Percentiles rank a stretch among this genome's conserved stretches.
These are phyloP conservation scores for Paecilomyces fulvus DNA, from an alignment of 2,329 filamentous ascomycete species.

Conservation along the genomic window DNA sequence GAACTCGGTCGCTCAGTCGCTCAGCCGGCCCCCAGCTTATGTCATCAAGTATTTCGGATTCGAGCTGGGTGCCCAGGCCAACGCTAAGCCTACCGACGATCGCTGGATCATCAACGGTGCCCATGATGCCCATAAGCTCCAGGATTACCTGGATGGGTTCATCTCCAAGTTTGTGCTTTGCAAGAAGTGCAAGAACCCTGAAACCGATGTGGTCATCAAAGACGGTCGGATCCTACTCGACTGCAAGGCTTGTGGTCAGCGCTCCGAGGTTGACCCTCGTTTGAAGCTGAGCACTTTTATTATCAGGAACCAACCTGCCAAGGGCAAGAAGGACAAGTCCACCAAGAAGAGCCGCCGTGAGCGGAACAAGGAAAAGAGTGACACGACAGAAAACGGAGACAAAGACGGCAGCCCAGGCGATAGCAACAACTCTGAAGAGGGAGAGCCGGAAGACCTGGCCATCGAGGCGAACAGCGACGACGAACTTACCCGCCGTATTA, in stretches of 20 bases:
- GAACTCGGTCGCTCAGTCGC: conserved; percentile 81
- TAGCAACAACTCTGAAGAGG: conserved; percentile 55
- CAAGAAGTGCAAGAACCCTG: conserved; percentile 99
- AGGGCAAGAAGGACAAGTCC: conserved; percentile 95
- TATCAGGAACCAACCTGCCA: conserved; percentile 84
- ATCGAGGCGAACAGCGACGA: conserved; percentile 76
- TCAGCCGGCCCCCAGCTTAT: conserved; percentile 86
- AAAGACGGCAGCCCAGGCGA: conserved; percentile 57
- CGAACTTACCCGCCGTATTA: conserved; percentile 73
- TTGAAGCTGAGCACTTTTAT: conserved; percentile 97
- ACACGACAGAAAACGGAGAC: conserved; percentile 47
- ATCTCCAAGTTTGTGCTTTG: conserved; percentile 98
- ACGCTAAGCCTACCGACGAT: conserved; percentile 92
- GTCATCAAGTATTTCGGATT: conserved; percentile 99
- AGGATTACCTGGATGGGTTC: conserved; percentile 97
- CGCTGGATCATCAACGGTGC: conserved; percentile 99
- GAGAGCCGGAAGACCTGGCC: conserved; percentile 53
- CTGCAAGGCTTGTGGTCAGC: conserved; percentile 97
- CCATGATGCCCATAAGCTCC: conserved; percentile 88
- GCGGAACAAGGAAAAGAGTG: conserved; percentile 68
- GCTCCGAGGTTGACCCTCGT: conserved; percentile 80
- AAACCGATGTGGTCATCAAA: conserved; percentile 94
- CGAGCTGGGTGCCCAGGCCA: conserved; percentile 96
- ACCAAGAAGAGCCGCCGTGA: conserved; percentile 74
- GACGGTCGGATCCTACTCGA: conserved; percentile 86